These are phyloP conservation scores for Sergeia podlipaevii DNA, from an alignment of 208 protist species.

Conservation along the genomic window DNA sequence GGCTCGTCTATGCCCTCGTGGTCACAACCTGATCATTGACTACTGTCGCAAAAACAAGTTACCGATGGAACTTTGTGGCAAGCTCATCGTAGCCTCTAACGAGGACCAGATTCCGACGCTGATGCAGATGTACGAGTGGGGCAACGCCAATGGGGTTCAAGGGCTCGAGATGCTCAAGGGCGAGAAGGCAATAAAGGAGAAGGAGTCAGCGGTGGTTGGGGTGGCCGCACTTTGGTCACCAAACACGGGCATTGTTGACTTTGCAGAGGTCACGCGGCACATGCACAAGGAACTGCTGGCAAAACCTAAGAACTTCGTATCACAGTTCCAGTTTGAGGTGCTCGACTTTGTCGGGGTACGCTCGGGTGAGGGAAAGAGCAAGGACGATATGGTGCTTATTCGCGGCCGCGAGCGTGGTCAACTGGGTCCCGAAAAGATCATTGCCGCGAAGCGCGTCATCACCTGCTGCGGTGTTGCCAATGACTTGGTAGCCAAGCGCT, in stretches of 20 bases:
- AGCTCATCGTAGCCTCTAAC: constrained; percentile 85
- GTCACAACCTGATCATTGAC: constrained; percentile 78
- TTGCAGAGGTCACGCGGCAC: constrained; percentile 57
- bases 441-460: constrained; percentile 69
- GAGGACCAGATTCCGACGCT: constrained; percentile 43
- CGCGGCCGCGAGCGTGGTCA: constrained; percentile 72
- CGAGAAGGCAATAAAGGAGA: constrained; percentile 58
- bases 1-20: constrained; percentile 82
- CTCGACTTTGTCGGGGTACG: constrained; percentile 73
- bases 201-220: constrained; percentile 72
- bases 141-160: constrained; percentile 80
- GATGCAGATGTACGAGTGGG: constrained; percentile 72
- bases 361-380: constrained; percentile 9
- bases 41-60: constrained; percentile 86
- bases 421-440: constrained; percentile 60
- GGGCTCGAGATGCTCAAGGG: constrained; percentile 59
- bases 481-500: constrained; percentile 58
- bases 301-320: constrained; percentile 29
- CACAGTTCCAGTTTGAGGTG: constrained; percentile 65
- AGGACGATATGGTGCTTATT: constrained; percentile 70
- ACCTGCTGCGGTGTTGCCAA: constrained; percentile 84
- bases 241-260: constrained; percentile 86
- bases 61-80: constrained; percentile 77
- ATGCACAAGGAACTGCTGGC: constrained; percentile 60
- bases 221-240: constrained; percentile 82